Evolutionary conservation across 306 rosid genomes (phyloP), one percentile per base, ranked within the genome.

Genomic region (Pterocarpus macrocarpus): DNA sequence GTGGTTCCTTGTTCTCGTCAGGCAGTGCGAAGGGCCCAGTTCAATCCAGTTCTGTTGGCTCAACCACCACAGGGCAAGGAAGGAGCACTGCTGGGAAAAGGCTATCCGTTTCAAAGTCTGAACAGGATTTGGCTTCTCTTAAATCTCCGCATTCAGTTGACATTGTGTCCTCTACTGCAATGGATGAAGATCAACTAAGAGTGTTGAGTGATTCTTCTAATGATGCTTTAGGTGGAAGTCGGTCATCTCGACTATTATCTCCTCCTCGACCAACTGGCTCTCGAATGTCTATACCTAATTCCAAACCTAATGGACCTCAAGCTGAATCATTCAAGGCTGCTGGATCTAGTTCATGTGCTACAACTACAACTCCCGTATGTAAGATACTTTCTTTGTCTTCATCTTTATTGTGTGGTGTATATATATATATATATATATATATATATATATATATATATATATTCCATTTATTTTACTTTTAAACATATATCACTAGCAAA

Each of bases 91-190:
- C 86, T 58, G 86, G 81, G 71, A 96, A 80, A 83, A 88, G 81
- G 76, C 77, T 96, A 55, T 84, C 97, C 84, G 85, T 89, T 82
- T 96, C 99, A 79, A 96, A 96, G 70, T 96, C 99, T 82, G 99
- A 96, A 64, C 99, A 96, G 88, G 98, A 94, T 91, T 86, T 96
- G 87, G 83, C 94, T 79, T 92, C 98, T 45, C 86, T 91, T 75
- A 89, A 89, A 85, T 96, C 96, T 67, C 91, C 94, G 4, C 90
- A 85, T 75, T 81, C 90, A 13, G 91, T 56, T 69, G 98, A 92
- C 84, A 82, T 79, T 74, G 83, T 90, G 77, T 89, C 97, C 38
- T 76, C 83, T 69, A 67, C 79, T 73, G 72, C 97, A 68, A 79
- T 89, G 87, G 98, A 94, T 79, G 97, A 93, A 84, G 98, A 95